These are phyloP conservation scores for Scytalidium sp. DNA, from an alignment of 2,329 filamentous ascomycete genomes.

Conservation along the genomic window DNA sequence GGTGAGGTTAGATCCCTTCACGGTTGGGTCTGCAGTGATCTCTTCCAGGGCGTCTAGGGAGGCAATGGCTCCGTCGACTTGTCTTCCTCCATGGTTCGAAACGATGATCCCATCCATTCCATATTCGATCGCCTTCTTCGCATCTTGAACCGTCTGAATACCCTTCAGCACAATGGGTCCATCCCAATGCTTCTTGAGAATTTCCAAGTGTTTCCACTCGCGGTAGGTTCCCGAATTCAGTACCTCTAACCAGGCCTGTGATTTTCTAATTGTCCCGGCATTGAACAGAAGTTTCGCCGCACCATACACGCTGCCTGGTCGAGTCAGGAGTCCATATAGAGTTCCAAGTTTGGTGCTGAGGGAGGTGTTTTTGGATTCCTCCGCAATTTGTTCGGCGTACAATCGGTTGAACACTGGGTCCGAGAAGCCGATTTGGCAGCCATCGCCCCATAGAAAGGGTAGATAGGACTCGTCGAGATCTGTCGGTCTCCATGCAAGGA, in stretches of 20 bases:
- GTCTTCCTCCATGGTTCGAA: constrained; percentile 53
- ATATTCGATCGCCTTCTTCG: constrained; percentile 36
- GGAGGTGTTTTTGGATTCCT: constrained; percentile 44
- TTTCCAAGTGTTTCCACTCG: constrained; percentile 56
- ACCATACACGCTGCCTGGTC: not conserved
- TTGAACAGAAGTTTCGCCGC: not conserved
- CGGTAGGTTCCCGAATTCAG: constrained; percentile 49
- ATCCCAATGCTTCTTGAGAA: constrained; percentile 55
- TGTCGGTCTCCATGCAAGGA: constrained; percentile 62
- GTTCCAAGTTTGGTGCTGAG: not conserved
- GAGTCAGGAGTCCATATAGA: not conserved
- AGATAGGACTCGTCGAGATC: constrained; percentile 62
- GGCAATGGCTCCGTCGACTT: constrained; percentile 50
- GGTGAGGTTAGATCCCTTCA: constrained; percentile 53
- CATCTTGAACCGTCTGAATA: constrained; percentile 44
- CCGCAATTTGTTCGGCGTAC: constrained; percentile 47
- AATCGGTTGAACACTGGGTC: constrained; percentile 61
- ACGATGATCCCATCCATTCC: constrained; percentile 49
- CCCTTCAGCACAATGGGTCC: constrained; percentile 61
- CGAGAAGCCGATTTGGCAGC: constrained; percentile 58
- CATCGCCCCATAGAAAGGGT: constrained; percentile 56
- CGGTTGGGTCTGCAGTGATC: constrained; percentile 44
- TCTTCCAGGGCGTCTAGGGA: constrained; percentile 53
- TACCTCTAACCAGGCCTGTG: constrained; percentile 45
- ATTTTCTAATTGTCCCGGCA: constrained; percentile 10